These are phyloP conservation scores for Bauhinia variegata DNA, from an alignment of 306 rosid species.

Conservation along the genomic window DNA sequence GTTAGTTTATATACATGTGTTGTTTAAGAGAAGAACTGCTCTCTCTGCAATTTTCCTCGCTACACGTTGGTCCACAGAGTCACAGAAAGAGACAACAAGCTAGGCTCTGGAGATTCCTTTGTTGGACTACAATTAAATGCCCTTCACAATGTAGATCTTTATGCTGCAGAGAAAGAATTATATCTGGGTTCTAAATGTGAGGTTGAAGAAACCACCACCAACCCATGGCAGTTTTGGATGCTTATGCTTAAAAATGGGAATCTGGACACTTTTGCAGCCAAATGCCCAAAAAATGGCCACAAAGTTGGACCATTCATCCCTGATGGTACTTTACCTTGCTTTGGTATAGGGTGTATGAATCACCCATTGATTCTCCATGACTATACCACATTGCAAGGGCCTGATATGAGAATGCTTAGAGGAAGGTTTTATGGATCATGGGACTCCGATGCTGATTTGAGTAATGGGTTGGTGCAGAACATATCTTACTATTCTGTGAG, in stretches of 20 bases:
- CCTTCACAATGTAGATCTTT: conserved; percentile 45
- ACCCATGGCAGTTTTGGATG: conserved; percentile 67
- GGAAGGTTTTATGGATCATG: conserved; percentile 57
- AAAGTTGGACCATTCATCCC: conserved; percentile 42
- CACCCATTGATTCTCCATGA: conserved; percentile 59
- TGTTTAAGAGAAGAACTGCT: conserved; percentile 41
- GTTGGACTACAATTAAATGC: conserved; percentile 38
- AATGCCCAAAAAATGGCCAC: conserved; percentile 51
- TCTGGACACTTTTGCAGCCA: conserved; percentile 57
- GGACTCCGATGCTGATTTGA: conserved; percentile 44
- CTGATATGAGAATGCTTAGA: conserved; percentile 20
- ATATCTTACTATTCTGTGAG: conserved; percentile 50
- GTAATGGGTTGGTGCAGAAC: conserved; percentile 25
- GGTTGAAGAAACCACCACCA: conserved; percentile 50
- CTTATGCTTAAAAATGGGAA: conserved; percentile 61
- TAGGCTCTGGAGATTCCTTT: conserved; percentile 47
- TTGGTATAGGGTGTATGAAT: conserved; percentile 62
- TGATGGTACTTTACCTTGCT: conserved; percentile 51
- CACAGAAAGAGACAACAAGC: conserved; percentile 50
- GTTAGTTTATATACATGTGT: background rate
- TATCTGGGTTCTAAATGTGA: conserved; percentile 54
- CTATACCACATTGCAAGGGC: conserved; percentile 46
- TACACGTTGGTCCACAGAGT: conserved; percentile 52
- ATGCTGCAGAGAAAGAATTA: conserved; percentile 52
- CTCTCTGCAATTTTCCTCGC: conserved; percentile 38